phyloP scores from a whole-genome alignment of 805 yeast species.

The Cephaloascus albidus region DNA sequence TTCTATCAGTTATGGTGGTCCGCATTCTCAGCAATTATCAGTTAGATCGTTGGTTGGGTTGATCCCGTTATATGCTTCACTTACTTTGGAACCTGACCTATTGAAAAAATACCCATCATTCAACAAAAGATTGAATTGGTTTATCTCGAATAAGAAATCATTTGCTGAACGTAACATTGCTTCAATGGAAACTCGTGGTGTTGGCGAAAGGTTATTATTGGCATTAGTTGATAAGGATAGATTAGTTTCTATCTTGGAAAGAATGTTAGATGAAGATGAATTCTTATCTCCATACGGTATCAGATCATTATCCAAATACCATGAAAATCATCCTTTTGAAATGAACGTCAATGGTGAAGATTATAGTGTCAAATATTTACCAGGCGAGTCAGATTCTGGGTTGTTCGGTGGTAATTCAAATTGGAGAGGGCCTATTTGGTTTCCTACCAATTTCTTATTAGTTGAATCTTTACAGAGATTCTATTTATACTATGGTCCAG shows the following conservation, averaged over 20 bases:
- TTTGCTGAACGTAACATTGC: constrained; percentile 81
- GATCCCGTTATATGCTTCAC: constrained; percentile 82
- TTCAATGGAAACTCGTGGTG: constrained; percentile 71
- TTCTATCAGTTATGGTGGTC: constrained; percentile 76
- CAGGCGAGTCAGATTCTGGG: constrained; percentile 88
- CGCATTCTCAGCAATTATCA: constrained; percentile 58
- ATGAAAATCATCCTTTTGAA: constrained; percentile 73
- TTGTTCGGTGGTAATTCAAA: constrained; percentile 95
- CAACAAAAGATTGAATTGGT: constrained; percentile 79
- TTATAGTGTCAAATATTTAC: constrained; percentile 64
- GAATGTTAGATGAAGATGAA: constrained; percentile 81
- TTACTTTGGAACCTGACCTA: constrained; percentile 80
- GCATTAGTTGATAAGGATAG: constrained; percentile 79
- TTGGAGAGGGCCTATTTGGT: constrained; percentile 98
- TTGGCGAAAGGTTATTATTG: constrained; percentile 70
- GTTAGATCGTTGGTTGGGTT: constrained; percentile 86
- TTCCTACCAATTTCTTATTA: constrained; percentile 79
- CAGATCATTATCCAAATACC: constrained; percentile 80
- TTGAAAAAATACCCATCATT: constrained; percentile 73
- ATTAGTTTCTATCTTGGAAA: constrained; percentile 59
- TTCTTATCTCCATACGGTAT: constrained; percentile 80
- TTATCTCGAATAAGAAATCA: constrained; percentile 56
- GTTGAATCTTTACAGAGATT: constrained; percentile 85
- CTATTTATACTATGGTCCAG: constrained; percentile 81
- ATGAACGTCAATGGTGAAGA: constrained; percentile 75